Evolutionary conservation across 2,329 filamentous ascomycete genomes (phyloP).

Genomic region (Aspergillus flavus): DNA sequence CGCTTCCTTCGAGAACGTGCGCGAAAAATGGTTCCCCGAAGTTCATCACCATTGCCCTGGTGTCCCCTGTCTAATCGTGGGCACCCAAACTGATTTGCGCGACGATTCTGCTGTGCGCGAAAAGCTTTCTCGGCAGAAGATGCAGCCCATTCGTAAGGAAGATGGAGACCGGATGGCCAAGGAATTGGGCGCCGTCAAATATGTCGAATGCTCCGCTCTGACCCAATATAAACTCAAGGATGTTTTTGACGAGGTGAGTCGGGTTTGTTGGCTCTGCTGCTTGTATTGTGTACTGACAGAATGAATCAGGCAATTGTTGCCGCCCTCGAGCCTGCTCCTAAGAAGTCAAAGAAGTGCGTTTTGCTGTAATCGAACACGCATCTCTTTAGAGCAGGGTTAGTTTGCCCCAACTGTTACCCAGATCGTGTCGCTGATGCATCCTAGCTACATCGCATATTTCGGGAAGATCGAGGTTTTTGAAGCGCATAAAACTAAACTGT

Average conservation of each 20-base stretch:
- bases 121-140: conserved; percentile 94
- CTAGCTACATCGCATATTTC: conserved; percentile 8
- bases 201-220: conserved; percentile 96
- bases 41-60: conserved; percentile 98
- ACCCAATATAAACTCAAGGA: conserved; percentile 99
- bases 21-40: conserved; percentile 98
- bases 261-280: background rate
- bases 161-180: conserved; percentile 96
- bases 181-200: conserved; percentile 96
- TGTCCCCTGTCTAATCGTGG: conserved; percentile 95
- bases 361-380: conserved; percentile 58
- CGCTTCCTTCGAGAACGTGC: conserved; percentile 97
- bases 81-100: conserved; percentile 94
- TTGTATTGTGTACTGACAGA: conserved; percentile 6
- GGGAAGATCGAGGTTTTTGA: conserved; percentile 7
- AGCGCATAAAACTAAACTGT: conserved; percentile 3
- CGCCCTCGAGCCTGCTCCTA: conserved; percentile 82
- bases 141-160: conserved; percentile 87
- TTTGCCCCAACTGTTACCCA: background rate
- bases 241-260: conserved; percentile 92
- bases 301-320: conserved; percentile 81
- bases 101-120: conserved; percentile 85
- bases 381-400: conserved; percentile 15
- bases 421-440: conserved; percentile 6
- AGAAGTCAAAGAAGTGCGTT: conserved; percentile 76